Evolutionary conservation across 345 rosid genomes (phyloP), one percentile per base, ranked within the genome.

Genomic region (Salix dunnii): DNA sequence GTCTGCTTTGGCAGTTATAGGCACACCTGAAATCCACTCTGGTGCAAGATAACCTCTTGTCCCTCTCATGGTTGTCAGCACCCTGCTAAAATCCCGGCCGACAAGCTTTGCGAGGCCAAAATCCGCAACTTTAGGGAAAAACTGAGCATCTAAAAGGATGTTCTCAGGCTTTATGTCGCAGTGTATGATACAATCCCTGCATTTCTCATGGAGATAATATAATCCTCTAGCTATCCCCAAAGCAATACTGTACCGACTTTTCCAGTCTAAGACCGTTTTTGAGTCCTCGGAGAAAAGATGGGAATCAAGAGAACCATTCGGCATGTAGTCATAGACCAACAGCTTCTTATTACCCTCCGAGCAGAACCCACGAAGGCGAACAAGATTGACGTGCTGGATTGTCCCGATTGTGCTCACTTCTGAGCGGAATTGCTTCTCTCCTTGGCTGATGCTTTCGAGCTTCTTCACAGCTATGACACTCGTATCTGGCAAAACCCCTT

Each of bases 11-110:
- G 92, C 88, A 8, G 94, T 92, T 63, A 91, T 84, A 30, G 96
- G 90, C 25, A 90, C 91, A 46, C 96, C 96, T 1, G 98, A 92
- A 68, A 94, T 88, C 98, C 97, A 94, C 78, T 94, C 97, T 0
- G 96, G 97, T 5, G 96, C 98, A 6, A 94, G 96, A 77, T 94
- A 94, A 13, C 97, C 96, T 85, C 94, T 86, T 25, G 97, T 92
- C 28, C 98, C 98, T 82, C 94, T 89, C 85, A 90, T 87, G 51
- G 93, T 92, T 3, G 97, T 94, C 68, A 92, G 84, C 28, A 90
- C 96, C 76, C 98, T 80, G 79, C 96, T 91, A 76, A 94, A 94
- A 13, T 92, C 97, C 36, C 96, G 77, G 36, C 97, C 97, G 6
- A 91, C 84, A 3, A 94, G 91, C 88, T 94, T 92, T 25, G 98